Evolutionary conservation across 768 basidiomycete genomes (phyloP), one percentile per base, ranked within the genome.

Genomic region (Pholiota conissans): DNA sequence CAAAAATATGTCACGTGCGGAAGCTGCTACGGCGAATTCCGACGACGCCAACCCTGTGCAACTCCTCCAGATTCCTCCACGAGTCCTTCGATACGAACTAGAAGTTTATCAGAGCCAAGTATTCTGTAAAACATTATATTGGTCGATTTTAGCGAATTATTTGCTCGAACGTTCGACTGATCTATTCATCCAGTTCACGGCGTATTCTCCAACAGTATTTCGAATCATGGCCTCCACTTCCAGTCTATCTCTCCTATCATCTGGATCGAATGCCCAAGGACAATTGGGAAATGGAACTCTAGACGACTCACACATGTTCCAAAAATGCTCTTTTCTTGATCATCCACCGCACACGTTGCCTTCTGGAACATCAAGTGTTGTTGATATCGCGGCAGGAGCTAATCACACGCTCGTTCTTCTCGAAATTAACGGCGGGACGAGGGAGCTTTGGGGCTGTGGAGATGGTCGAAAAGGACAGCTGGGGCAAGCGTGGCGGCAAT

Each of bases 361-460:
- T n/a, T 20, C 52, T 16, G 61, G 65, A 22, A 67, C 71, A 8
- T 49, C 57, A 14, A 52, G 63, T 45, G 69, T 93, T 22, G 13
- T 80, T 7, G 70, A 84, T 20, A 68, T 96, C 61, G 82, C 81
- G 1, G 81, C 81, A 47, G 90, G 94, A 1, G 87, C 91, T 2
- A 93, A 91, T 60, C 94, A 96, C 65, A 87, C 93, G 0, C 69
- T 96, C 0, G 67, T 85, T 6, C 78, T 96, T 11, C 68, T 91
- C n/a, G 74, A 76, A 56, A 27, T 51, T 7, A 57, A 61, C n/a
- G 69, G 67, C 11, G 46, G 30, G 13, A 61, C 49, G 1, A 67
- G 60, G 11, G 78, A 83, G 51, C 68, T 95, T 5, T 92, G 90
- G 84, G 91, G 86, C 0, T 83, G 83, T 55, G 95, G 95, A 3